Conservation (phyloP, 164 flowering plant genomes). For the Macadamia integrifolia region DNA sequence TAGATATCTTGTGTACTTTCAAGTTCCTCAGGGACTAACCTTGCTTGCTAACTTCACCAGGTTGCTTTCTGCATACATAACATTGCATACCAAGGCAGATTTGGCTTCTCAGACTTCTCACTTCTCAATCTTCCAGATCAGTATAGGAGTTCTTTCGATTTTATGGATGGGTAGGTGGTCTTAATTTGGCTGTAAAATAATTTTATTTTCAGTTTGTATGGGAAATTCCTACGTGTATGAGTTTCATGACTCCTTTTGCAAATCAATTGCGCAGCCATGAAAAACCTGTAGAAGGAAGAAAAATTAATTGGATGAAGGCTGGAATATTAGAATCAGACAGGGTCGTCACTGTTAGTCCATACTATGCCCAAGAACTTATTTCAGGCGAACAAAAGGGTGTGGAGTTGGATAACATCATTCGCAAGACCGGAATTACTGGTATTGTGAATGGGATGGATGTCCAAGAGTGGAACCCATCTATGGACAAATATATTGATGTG, state of each 20-base stretch:
- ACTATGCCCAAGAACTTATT: constrained; percentile 78
- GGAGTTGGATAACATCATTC: constrained; percentile 56
- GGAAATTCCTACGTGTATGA: background rate
- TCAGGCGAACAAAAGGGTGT: constrained; percentile 68
- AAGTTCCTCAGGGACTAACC: background rate
- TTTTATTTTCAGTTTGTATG: background rate
- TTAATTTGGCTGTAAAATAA: background rate
- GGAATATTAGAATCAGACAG: constrained; percentile 71
- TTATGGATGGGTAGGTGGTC: constrained; percentile 69
- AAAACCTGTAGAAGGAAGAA: constrained; percentile 89
- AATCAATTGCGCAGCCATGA: constrained; percentile 40
- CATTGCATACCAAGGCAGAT: constrained; percentile 94
- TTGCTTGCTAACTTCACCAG: constrained; percentile 26
- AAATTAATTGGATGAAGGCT: constrained; percentile 98
- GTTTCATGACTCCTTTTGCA: background rate
- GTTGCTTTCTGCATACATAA: constrained; percentile 90
- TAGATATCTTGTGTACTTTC: background rate
- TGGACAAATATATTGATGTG: constrained; percentile 58
- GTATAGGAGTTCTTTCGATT: constrained; percentile 74
- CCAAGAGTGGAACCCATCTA: constrained; percentile 85
- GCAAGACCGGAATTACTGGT: constrained; percentile 46
- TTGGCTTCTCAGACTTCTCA: constrained; percentile 64
- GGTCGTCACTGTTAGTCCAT: constrained; percentile 78
- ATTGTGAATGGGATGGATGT: constrained; percentile 94
- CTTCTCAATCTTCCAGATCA: constrained; percentile 68